A percentile compares a stretch with the other conserved stretches of the same genome.
Evolutionary conservation across 306 rosid species (phyloP).

Genomic region (Echinosophora koreensis): DNA sequence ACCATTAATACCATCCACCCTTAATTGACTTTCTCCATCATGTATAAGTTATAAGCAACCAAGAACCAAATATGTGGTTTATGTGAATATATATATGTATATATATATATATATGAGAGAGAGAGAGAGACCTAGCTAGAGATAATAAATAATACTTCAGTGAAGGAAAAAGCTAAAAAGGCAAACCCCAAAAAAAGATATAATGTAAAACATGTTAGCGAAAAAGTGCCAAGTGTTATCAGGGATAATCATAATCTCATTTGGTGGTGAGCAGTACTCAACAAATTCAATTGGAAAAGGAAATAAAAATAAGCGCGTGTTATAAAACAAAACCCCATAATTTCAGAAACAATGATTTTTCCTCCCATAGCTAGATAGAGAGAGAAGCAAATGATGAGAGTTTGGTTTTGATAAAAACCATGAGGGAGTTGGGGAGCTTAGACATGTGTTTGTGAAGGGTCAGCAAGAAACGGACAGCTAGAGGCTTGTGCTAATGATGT

Average conservation of each 20-base stretch:
- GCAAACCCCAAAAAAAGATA: conserved; percentile 43
- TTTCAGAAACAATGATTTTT: conserved; percentile 63
- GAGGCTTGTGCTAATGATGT: conserved; percentile 78
- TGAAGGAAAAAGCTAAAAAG: conserved; percentile 42
- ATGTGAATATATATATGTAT: background rate
- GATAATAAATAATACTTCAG: conserved; percentile 8
- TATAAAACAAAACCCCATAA: conserved; percentile 63
- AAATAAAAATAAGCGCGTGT: conserved; percentile 74
- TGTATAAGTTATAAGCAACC: conserved; percentile 56
- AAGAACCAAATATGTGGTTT: background rate
- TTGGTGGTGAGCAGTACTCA: conserved; percentile 79
- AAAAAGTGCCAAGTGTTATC: conserved; percentile 75
- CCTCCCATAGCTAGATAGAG: conserved; percentile 38
- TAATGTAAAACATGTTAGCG: conserved; percentile 42
- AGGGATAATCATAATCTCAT: conserved; percentile 80
- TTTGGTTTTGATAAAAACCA: conserved; percentile 61
- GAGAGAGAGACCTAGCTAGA: conserved; percentile 35
- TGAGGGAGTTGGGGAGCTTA: conserved; percentile 50
- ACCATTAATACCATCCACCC: conserved; percentile 49
- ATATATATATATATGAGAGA: background rate
- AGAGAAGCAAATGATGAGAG: conserved; percentile 68
- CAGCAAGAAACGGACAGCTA: conserved; percentile 71
- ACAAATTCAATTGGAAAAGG: conserved; percentile 45
- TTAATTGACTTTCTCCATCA: conserved; percentile 54
- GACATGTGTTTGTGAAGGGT: conserved; percentile 45